Evolutionary conservation across 768 basidiomycete genomes (phyloP).

Genomic region (Plicaturopsis crispa): DNA sequence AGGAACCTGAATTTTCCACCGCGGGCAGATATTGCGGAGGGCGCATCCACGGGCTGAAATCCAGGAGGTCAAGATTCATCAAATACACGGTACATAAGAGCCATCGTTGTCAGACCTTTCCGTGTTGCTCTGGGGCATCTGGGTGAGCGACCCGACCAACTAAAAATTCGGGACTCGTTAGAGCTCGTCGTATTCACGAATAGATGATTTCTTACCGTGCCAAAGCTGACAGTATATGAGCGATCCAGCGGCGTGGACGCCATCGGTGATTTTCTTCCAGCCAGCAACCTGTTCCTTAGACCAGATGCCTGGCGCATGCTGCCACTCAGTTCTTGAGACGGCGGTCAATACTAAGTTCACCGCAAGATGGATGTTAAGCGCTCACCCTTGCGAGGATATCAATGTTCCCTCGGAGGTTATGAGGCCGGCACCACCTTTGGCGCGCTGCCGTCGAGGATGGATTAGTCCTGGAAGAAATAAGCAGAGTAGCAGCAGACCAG

Average conservation of each 20-base stretch:
- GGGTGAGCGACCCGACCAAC: slow-evolving; percentile 1
- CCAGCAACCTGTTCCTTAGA: slow-evolving; percentile 16
- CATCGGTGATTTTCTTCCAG: slow-evolving; percentile 21
- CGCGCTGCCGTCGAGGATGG: not conserved
- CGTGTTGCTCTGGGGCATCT: slow-evolving; percentile 1
- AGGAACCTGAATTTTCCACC: slow-evolving; percentile 1
- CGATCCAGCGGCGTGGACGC: slow-evolving; percentile 18
- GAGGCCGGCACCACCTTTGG: not conserved
- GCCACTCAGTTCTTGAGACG: slow-evolving; percentile 5
- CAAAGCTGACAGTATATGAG: slow-evolving; percentile 16
- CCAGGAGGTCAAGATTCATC: too few species aligned
- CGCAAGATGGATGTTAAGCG: too few species aligned
- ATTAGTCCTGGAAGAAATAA: not conserved
- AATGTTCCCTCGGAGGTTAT: not conserved
- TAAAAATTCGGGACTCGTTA: too few species aligned
- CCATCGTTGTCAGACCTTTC: slow-evolving; percentile 18
- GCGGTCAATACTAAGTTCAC: too few species aligned
- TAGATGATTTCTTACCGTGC: too few species aligned
- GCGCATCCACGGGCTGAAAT: not conserved
- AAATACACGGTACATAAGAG: not conserved
- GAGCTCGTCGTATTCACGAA: too few species aligned
- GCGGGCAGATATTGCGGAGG: slow-evolving; percentile 5
- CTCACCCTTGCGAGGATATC: not conserved
- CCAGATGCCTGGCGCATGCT: slow-evolving; percentile 16
- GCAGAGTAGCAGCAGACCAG: not conserved